phyloP scores from a whole-genome alignment of 306 rosid species.

The Trifolium dubium region DNA sequence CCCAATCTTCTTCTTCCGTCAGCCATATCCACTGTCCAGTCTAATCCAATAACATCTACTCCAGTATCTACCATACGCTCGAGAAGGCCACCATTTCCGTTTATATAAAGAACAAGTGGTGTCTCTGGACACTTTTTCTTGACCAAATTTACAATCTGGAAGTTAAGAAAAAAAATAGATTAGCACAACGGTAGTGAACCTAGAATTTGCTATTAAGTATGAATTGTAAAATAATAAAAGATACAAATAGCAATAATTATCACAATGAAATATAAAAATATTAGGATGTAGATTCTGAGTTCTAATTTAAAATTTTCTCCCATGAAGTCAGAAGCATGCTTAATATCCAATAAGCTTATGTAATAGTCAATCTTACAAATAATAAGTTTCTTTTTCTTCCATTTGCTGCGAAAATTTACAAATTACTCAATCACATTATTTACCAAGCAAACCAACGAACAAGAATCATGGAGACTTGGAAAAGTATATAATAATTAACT shows the following conservation, averaged over 20 bases:
- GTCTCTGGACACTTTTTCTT: slow-evolving; percentile 73
- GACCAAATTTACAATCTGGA: slow-evolving; percentile 78
- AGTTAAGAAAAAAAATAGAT: slow-evolving; percentile 33
- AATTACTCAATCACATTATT: neutral
- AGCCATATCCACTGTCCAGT: slow-evolving; percentile 98
- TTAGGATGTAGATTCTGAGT: slow-evolving; percentile 4
- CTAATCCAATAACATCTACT: slow-evolving; percentile 93
- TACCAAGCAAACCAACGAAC: slow-evolving; percentile 23
- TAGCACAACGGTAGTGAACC: slow-evolving; percentile 11
- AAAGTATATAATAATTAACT: slow-evolving; percentile 20
- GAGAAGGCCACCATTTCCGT: slow-evolving; percentile 96
- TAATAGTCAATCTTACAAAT: slow-evolving; percentile 16
- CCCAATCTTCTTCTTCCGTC: slow-evolving; percentile 92
- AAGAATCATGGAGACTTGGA: slow-evolving; percentile 23
- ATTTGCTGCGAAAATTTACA: neutral
- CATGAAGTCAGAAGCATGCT: slow-evolving; percentile 18
- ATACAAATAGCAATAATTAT: slow-evolving; percentile 4
- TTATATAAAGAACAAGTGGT: slow-evolving; percentile 91
- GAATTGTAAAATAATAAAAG: slow-evolving; percentile 13
- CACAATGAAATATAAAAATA: slow-evolving; percentile 18
- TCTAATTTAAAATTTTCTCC: slow-evolving; percentile 18
- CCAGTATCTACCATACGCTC: slow-evolving; percentile 91
- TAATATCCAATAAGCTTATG: slow-evolving; percentile 23
- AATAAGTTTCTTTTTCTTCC: neutral
- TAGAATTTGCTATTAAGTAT: neutral